A percentile compares a stretch with the other conserved stretches of the same genome.
Conservation (phyloP, 2,329 filamentous ascomycete genomes). For the Daldinia eschscholtzii region DNA sequence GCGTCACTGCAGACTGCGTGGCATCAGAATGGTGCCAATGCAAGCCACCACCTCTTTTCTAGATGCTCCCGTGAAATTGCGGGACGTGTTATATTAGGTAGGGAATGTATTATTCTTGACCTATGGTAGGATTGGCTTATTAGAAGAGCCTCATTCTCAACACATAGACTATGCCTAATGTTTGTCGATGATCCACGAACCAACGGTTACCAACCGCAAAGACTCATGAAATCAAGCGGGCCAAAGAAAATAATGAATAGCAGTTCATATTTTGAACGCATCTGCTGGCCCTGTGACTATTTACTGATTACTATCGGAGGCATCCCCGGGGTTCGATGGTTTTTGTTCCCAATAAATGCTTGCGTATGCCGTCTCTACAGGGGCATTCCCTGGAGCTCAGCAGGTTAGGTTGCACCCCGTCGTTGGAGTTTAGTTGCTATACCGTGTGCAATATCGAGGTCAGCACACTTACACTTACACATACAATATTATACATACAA, state of each 20-base stretch:
- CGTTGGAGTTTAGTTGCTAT: constrained; percentile 37
- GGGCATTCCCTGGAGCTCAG: constrained; percentile 35
- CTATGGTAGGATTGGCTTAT: constrained; percentile 30
- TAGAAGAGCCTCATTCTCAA: constrained; percentile 39
- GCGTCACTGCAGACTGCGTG: constrained; percentile 41
- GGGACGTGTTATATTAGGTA: constrained; percentile 2
- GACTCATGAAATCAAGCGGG: constrained; percentile 13
- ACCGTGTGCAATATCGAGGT: constrained; percentile 11
- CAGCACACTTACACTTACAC: background rate
- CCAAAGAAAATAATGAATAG: background rate
- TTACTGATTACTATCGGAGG: constrained; percentile 28
- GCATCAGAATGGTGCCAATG: constrained; percentile 38
- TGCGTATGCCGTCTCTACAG: constrained; percentile 41
- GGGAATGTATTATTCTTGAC: constrained; percentile 21
- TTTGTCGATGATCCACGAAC: background rate
- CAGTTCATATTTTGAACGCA: background rate
- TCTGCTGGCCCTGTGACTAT: background rate
- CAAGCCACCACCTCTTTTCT: constrained; percentile 29
- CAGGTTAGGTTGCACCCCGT: constrained; percentile 37
- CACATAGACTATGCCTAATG: constrained; percentile 7
- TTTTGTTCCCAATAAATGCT: constrained; percentile 38
- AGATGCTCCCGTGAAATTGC: constrained; percentile 22
- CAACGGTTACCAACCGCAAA: background rate
- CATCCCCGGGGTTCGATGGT: constrained; percentile 37
- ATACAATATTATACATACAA: constrained; percentile 10